These are phyloP conservation scores for Aureobasidium sp. DNA, from an alignment of 2,329 filamentous ascomycete genomes.

Conservation along the genomic window DNA sequence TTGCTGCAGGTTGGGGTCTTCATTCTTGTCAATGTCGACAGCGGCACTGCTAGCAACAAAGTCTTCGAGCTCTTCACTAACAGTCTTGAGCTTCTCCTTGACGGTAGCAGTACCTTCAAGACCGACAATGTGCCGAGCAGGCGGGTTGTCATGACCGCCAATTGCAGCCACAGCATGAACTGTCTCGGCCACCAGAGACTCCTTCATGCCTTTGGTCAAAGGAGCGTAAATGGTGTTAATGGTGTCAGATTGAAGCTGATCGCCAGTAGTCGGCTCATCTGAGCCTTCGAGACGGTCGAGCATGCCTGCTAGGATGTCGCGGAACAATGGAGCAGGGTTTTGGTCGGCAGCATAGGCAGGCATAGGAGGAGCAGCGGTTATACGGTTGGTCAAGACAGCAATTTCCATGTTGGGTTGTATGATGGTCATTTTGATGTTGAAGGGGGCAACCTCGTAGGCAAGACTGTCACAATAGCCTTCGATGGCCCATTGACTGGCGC, in stretches of 20 bases:
- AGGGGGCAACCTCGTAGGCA: constrained; percentile 89
- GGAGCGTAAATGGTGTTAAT: constrained; percentile 65
- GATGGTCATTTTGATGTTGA: constrained; percentile 93
- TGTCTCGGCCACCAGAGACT: constrained; percentile 75
- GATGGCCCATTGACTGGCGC: constrained; percentile 85
- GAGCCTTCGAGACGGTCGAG: constrained; percentile 60
- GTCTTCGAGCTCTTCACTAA: constrained; percentile 92
- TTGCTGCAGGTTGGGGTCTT: constrained; percentile 7
- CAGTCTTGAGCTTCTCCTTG: constrained; percentile 92
- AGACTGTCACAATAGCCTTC: constrained; percentile 93
- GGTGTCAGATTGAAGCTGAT: constrained; percentile 38
- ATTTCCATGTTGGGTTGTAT: constrained; percentile 95
- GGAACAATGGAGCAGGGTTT: constrained; percentile 70
- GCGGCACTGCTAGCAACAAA: constrained; percentile 85
- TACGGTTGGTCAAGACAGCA: constrained; percentile 74
- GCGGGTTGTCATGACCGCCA: constrained; percentile 91
- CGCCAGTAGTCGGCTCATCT: constrained; percentile 34
- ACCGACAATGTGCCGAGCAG: constrained; percentile 87
- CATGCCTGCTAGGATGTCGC: constrained; percentile 73
- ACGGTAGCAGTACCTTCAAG: constrained; percentile 80
- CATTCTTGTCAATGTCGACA: constrained; percentile 56
- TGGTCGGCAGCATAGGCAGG: constrained; percentile 58
- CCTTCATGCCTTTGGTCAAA: constrained; percentile 58
- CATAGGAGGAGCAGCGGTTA: constrained; percentile 75
- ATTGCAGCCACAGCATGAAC: constrained; percentile 87